Base-by-base conservation (phyloP, 306 rosid species). In the Cicer arietinum region DNA sequence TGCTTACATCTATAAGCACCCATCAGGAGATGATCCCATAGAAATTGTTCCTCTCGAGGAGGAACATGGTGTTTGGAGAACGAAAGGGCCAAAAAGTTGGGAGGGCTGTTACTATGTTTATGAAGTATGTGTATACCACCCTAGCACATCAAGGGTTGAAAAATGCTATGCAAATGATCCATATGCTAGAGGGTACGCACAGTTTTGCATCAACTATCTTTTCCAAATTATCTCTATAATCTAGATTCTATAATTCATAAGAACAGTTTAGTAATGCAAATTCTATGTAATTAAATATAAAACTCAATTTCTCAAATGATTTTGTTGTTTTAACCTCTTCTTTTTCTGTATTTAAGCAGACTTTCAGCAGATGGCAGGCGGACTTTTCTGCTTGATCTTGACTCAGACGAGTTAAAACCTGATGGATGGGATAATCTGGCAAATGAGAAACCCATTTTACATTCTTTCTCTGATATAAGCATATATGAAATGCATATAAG, bases 111-210 rank as follows among this genome's bases (percentile, higher is more conserved):
- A 90, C 81, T 94, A 94, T 80, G 86, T 79, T 67, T 94, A 92
- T 81, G 96, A 90, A 90, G 95, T 91, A 54, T 76, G 79, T 72
- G 97, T 92, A 65, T 94, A 90, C 83, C 99, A 92, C 62, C 92
- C 89, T 69, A 89, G 92, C 88, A 90, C 97, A 69, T 85, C 83
- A 75, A 70, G 60, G 81, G 78, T 89, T 77, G 97, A 89, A 75
- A 92, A 90, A 67, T 86, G 99, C 85, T 63, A 71, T 84, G 85
- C 93, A 77, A 94, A 87, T 67, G 99, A 94, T 90, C 97, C 99
- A 18, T 94, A 94, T 73, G 88, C 97, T 53, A 87, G 97, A 94
- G 97, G 99, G 97, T 94, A 94, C 66, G 89, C 81, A 7, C 75
- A 78, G 40, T 75, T 85, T 68, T 67, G 69, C 43, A 25, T 81